Evolutionary conservation across 257 asterid genomes (phyloP).

Genomic region (Lycium barbarum): DNA sequence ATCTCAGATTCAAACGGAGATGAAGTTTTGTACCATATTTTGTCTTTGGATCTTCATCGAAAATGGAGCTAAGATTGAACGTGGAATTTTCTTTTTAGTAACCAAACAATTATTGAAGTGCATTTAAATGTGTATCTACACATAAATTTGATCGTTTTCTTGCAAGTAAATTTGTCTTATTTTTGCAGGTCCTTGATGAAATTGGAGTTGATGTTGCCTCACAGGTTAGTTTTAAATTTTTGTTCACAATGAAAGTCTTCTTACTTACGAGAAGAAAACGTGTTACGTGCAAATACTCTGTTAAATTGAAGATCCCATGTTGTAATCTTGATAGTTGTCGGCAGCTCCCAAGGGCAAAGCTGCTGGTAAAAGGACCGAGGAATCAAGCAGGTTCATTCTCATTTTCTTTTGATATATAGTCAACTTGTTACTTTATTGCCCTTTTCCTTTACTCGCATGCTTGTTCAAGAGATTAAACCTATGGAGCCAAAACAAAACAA

Average conservation of each 20-base stretch:
- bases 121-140: background rate
- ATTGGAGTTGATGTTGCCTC: conserved; percentile 91
- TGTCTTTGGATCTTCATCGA: no score
- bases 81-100: background rate
- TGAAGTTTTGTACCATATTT: no score
- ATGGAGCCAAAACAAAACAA: background rate
- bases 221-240: conserved; percentile 58
- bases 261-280: background rate
- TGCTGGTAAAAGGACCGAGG: conserved; percentile 66
- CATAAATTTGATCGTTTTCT: background rate
- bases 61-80: background rate
- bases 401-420: background rate
- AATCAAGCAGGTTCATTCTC: conserved; percentile 63
- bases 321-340: conserved; percentile 63
- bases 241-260: background rate
- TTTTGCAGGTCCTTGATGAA: conserved; percentile 84
- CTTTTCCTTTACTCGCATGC: background rate
- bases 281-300: background rate
- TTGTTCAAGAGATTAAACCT: background rate
- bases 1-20: no score
- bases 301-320: conserved; percentile 11
- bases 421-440: no score
- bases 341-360: conserved; percentile 92
- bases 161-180: conserved; percentile 22
- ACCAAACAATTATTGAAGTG: background rate